Evolutionary conservation across 768 basidiomycete genomes (phyloP), one percentile per base, ranked within the genome.

Genomic region (Hydnum rufescens): DNA sequence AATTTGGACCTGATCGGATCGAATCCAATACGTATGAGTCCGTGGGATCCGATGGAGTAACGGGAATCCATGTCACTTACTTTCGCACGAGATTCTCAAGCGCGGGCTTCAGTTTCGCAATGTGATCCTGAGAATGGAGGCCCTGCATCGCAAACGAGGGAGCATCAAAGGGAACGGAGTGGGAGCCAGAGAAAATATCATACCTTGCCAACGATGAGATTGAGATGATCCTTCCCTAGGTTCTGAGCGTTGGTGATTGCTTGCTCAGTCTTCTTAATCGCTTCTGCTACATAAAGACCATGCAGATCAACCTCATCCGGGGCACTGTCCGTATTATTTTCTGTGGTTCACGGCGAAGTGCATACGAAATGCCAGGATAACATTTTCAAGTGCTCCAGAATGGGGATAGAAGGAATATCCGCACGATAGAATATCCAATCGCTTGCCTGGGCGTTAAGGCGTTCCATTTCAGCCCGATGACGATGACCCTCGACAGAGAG

Each of bases 251-350:
- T 66, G 60, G 75, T 66, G 26, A 95, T 73, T 8, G 82, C 79
- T 23, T 63, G 59, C 57, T 96, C 92, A 1, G 76, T 78, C 51
- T 72, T 73, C 42, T 73, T 68, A 47, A 93, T 76, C 22, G 90
- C 87, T 66, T 97, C 93, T 61, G 87, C 88, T 55, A 93, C 90
- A 64, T 86, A 93, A 3, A 97, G 67, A 1, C 88, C 92, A 61
- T 96, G 92, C 23, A 96, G 67, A 64, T 96, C 86, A 43, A 95
- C 68, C 63, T 89, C 83, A 1, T 80, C 83, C 0, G 72, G 72
- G 54, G 73, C 64, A 50, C 79, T 78, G 55, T 82, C 77, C 75
- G 80, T 71, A 67, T 92, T 89, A 58, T 86, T 88, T 64, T 80
- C 83, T 85, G 57, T 39, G 36, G 22, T 39, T 39, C 13, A 22